phyloP scores from a whole-genome alignment of 768 basidiomycete species.

The Rhodotorula graminis region DNA sequence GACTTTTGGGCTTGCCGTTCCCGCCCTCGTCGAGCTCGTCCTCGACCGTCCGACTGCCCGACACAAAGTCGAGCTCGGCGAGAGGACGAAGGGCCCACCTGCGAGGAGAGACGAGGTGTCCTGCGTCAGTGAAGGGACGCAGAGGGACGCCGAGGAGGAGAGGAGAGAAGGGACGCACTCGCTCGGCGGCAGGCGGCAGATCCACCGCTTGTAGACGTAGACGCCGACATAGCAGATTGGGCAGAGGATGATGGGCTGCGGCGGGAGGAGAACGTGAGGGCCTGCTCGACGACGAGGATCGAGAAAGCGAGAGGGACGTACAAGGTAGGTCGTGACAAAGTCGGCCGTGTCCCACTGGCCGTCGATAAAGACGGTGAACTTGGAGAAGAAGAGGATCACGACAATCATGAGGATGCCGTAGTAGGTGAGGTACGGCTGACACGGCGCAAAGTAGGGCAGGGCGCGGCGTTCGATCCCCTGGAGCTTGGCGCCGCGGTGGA shows the following conservation, averaged over 20 bases:
- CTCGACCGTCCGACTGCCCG: conserved; percentile 66
- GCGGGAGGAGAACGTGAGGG: background rate
- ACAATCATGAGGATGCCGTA: conserved; percentile 62
- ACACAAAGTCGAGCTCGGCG: conserved; percentile 82
- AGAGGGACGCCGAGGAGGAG: background rate
- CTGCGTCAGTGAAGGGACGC: background rate
- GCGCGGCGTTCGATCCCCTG: conserved; percentile 52
- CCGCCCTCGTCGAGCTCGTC: background rate
- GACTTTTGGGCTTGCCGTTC: background rate
- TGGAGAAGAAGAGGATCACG: conserved; percentile 8
- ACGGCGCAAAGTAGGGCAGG: conserved; percentile 46
- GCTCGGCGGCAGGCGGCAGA: background rate
- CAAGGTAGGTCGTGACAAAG: conserved; percentile 4
- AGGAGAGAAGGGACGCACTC: background rate
- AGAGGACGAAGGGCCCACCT: conserved; percentile 59
- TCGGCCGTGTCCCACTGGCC: conserved; percentile 56
- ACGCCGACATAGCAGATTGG: background rate
- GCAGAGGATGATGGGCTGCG: conserved; percentile 8
- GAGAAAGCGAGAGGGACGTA: background rate
- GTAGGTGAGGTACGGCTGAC: conserved; percentile 60
- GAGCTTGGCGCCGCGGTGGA: conserved; percentile 66
- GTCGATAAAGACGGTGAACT: conserved; percentile 48
- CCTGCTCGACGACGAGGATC: background rate
- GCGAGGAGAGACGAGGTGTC: accelerated
- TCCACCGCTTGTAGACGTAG: background rate